Conservation (phyloP, 306 rosid genomes). For the Sphenostylis stenocarpa region DNA sequence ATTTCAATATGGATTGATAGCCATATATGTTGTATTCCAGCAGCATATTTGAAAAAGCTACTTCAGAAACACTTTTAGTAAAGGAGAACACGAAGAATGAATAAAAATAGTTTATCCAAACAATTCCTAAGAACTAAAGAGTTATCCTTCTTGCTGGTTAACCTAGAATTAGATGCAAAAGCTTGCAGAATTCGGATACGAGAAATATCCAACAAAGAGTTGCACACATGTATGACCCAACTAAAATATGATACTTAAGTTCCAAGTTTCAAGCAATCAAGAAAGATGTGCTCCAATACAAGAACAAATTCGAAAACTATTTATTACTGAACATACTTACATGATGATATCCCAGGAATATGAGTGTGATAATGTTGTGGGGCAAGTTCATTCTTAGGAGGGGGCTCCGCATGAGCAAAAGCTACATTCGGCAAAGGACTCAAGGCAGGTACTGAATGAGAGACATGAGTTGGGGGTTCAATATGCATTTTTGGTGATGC, state of each 20-base stretch:
- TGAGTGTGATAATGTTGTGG: conserved; percentile 37
- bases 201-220: not conserved
- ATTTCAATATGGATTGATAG: not conserved
- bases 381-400: conserved; percentile 52
- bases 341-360: conserved; percentile 42
- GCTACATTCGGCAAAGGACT: conserved; percentile 79
- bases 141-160: not conserved
- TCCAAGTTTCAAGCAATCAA: not conserved
- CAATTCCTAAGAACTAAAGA: not conserved
- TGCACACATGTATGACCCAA: not conserved
- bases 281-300: not conserved
- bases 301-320: not conserved
- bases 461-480: conserved; percentile 44
- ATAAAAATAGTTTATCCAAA: too few relatives aligned
- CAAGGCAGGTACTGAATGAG: conserved; percentile 56
- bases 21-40: not conserved
- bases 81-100: too few relatives aligned
- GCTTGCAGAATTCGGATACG: conserved; percentile 6
- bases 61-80: not conserved
- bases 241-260: not conserved
- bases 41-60: not conserved
- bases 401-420: conserved; percentile 72
- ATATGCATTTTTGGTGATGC: conserved; percentile 52
- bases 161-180: not conserved
- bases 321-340: conserved; percentile 52